Evolutionary conservation across 139 green algal species (phyloP).

Genomic region (Penium margaritaceum): DNA sequence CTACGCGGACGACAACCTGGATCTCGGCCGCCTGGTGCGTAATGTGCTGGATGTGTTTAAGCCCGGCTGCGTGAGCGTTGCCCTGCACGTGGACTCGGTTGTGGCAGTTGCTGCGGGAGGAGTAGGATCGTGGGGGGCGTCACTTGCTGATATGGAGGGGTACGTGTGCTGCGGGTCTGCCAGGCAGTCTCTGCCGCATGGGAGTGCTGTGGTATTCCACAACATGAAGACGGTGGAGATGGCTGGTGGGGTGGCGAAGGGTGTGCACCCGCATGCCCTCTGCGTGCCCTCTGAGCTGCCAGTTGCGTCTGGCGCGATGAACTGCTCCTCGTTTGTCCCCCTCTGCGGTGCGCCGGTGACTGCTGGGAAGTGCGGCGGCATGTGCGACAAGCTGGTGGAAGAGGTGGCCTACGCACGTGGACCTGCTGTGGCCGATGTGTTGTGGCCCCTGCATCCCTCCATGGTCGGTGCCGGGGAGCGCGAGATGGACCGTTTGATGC

Average conservation of each 20-base stretch:
- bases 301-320: not conserved
- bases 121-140: not conserved
- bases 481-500: slow-evolving; percentile 18
- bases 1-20: not conserved
- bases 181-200: not conserved
- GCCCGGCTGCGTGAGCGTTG: not conserved
- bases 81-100: not conserved
- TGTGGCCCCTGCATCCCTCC: slow-evolving; percentile 22
- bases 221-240: too few relatives aligned
- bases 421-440: not conserved
- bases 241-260: too few relatives aligned
- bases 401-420: slow-evolving; percentile 7
- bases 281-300: not conserved
- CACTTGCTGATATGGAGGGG: slow-evolving; percentile 4
- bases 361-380: not conserved
- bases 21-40: not conserved
- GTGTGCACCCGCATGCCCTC: not conserved
- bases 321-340: not conserved
- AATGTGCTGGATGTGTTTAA: not conserved
- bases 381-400: not conserved
- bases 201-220: too few relatives aligned
- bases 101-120: not conserved
- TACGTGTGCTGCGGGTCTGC: not conserved
- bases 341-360: not conserved
- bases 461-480: not conserved